A percentile compares a stretch with the other conserved stretches of the same genome.
These are phyloP conservation scores for Trichoderma atrobrunneum DNA, from an alignment of 2,329 filamentous ascomycete species.

Conservation along the genomic window DNA sequence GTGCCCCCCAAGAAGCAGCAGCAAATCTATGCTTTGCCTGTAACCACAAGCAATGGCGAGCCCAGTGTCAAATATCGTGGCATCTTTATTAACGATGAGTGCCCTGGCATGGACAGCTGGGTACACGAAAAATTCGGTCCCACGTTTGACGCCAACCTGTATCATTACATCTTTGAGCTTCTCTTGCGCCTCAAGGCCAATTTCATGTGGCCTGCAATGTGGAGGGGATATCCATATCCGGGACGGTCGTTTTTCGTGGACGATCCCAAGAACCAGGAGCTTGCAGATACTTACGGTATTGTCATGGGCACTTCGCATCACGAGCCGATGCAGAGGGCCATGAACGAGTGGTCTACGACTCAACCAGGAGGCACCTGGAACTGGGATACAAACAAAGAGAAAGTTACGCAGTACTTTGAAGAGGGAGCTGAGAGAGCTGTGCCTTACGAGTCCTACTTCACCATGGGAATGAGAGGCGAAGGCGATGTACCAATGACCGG, in stretches of 20 bases:
- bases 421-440: conserved; percentile 54
- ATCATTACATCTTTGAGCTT: conserved; percentile 61
- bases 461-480: conserved; percentile 58
- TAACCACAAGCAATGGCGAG: conserved; percentile 37
- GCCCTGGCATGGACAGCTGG: conserved; percentile 51
- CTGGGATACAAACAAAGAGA: conserved; percentile 55
- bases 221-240: conserved; percentile 49
- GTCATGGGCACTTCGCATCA: conserved; percentile 64
- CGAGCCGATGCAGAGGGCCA: conserved; percentile 62
- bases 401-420: conserved; percentile 56
- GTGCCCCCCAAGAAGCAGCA: conserved; percentile 46
- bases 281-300: conserved; percentile 62
- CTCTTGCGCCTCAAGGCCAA: conserved; percentile 58
- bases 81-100: conserved; percentile 59
- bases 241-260: conserved; percentile 61
- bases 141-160: conserved; percentile 56
- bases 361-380: conserved; percentile 53
- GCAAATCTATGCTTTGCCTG: conserved; percentile 46
- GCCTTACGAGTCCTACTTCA: conserved; percentile 58
- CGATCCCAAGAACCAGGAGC: conserved; percentile 54
- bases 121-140: conserved; percentile 46
- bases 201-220: conserved; percentile 67
- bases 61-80: conserved; percentile 59
- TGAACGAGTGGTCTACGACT: conserved; percentile 44
- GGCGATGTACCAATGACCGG: conserved; percentile 52